A percentile compares a stretch with the other conserved stretches of the same genome.
phyloP scores from a whole-genome alignment of 768 basidiomycete genomes.

The Tulasnella sp. region DNA sequence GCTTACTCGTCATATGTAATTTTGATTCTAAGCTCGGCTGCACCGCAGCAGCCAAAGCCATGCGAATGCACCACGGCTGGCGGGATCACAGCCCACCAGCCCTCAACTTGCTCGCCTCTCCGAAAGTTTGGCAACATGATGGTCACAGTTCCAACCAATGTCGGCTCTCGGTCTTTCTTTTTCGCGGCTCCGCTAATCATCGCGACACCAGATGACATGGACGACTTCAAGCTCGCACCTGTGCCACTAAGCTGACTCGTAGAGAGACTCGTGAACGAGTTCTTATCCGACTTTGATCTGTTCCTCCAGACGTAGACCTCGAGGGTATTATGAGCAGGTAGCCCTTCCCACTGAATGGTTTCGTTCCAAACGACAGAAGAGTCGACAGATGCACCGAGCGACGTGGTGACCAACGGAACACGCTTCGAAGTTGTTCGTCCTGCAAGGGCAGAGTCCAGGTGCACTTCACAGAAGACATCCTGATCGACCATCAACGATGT shows the following conservation, averaged over 20 bases:
- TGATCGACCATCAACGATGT: conserved; percentile 46
- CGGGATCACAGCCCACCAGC: conserved; percentile 64
- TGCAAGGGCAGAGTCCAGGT: conserved; percentile 49
- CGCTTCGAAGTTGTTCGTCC: conserved; percentile 62
- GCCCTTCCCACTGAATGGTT: conserved; percentile 56
- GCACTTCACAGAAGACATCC: conserved; percentile 71
- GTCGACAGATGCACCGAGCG: neutral
- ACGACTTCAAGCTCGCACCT: conserved; percentile 1
- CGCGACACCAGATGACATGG: conserved; percentile 1
- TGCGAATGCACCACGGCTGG: conserved; percentile 6
- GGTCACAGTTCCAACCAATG: conserved; percentile 41
- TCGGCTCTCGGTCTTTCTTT: conserved; percentile 34
- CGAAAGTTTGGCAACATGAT: conserved; percentile 63
- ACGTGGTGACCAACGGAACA: conserved; percentile 26
- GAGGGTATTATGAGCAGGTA: conserved; percentile 67
- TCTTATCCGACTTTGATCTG: conserved; percentile 11
- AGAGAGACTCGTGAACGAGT: neutral
- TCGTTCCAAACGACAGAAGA: conserved; percentile 68
- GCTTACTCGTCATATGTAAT: conserved; percentile 64
- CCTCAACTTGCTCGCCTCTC: conserved; percentile 63
- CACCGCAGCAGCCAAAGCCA: conserved; percentile 30
- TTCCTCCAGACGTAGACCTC: conserved; percentile 48
- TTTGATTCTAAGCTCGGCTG: conserved; percentile 59
- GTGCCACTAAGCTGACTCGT: neutral
- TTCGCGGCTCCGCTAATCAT: conserved; percentile 29